Base-by-base conservation (phyloP, 805 yeast species). In the Lachancea meyersii region DNA sequence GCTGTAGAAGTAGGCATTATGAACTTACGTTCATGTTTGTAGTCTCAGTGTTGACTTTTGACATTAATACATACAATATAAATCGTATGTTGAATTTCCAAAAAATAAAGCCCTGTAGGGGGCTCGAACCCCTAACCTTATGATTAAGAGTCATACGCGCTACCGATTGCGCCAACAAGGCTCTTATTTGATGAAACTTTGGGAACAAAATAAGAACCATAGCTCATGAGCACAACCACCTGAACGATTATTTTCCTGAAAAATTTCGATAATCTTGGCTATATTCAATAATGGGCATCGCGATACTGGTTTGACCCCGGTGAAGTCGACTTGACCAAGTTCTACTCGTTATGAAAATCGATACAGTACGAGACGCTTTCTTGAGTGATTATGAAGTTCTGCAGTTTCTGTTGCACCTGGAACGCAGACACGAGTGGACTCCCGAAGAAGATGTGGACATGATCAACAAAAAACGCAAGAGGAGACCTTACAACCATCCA, bases 381-480 rank as follows among this genome's bases (percentile, higher is more conserved):
- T 58, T 79, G 35, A 73, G 80, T 46, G 79, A 78, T 56, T 77
- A 67, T 48, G 85, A 79, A 55, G 80, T 76, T 1, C 57, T 60
- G 18, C 69, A 72, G 43, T 79, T 76, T 48, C 55, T 79, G 46
- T 54, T 66, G 5, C 72, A 67, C 35, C 53, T 75, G 31, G 71
- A 74, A 53, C 48, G 52, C 23, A 51, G 56, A 31, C 63, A 67
- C 47, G 49, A 57, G 34, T 67, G 72, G 72, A 48, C 17, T 4
- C 31, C 33, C 16, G 30, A 32, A 21, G 41, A 42, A 9, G 61
- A 58, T 35, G 57, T 50, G 5, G 52, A 48, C 8, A 35, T 41
- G 21, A 44, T 28, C 38, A 35, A 53, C 34, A 60, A 55, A 35
- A 56, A 55, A 39, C 51, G 53, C 16, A 53, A 53, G 31, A 59